Conservation (phyloP, 2,329 filamentous ascomycete species). For the Aspergillus candidus region DNA sequence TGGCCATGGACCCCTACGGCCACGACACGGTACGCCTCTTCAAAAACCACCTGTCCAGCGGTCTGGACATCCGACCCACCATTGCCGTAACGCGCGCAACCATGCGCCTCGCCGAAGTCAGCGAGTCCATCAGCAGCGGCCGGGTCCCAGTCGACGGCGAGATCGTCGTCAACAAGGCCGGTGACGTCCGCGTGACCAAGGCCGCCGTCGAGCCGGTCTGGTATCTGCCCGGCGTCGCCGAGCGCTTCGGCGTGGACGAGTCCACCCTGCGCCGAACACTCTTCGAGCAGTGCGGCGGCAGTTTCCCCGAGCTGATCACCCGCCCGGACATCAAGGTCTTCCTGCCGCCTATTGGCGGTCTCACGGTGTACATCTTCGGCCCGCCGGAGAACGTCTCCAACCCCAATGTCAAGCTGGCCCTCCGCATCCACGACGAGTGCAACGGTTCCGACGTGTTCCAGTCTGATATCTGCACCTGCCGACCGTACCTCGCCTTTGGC, state of each 20-base stretch:
- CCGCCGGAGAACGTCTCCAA: constrained; percentile 89
- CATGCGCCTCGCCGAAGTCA: constrained; percentile 86
- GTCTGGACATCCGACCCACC: constrained; percentile 67
- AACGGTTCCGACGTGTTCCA: constrained; percentile 94
- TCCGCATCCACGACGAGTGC: constrained; percentile 79
- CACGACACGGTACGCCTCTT: constrained; percentile 72
- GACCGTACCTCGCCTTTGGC: constrained; percentile 85
- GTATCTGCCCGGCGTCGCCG: constrained; percentile 80
- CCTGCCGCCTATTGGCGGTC: constrained; percentile 81
- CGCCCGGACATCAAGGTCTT: constrained; percentile 89
- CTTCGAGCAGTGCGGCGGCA: constrained; percentile 89
- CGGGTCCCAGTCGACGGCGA: constrained; percentile 72
- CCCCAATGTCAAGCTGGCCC: constrained; percentile 67
- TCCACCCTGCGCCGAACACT: constrained; percentile 72
- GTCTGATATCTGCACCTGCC: constrained; percentile 88
- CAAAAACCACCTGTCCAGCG: constrained; percentile 67
- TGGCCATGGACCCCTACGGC: constrained; percentile 88
- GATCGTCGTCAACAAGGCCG: constrained; percentile 71
- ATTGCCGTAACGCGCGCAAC: constrained; percentile 84
- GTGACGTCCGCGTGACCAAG: constrained; percentile 85
- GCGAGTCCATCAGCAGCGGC: constrained; percentile 72
- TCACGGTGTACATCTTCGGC: constrained; percentile 95
- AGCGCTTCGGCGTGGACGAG: constrained; percentile 84
- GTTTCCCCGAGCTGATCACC: constrained; percentile 89
- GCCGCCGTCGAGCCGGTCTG: constrained; percentile 88